Evolutionary conservation across 805 yeast species (phyloP), one percentile per base, ranked within the genome.

Genomic region (Lipomyces orientalis): DNA sequence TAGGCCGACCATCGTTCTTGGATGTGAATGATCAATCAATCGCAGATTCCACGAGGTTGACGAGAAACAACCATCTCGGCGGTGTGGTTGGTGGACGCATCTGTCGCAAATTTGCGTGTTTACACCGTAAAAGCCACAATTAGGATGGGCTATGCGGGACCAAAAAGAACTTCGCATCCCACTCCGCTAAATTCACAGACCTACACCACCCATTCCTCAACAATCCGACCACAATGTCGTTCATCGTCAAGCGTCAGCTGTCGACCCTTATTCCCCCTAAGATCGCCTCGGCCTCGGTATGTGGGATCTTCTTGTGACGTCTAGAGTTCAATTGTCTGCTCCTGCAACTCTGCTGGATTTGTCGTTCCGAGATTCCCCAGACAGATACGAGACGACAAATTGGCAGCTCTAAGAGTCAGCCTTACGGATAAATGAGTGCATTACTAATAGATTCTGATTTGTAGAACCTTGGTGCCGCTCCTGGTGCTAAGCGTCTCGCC

Each of bases 261-360:
- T 93, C 98, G 73, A 90, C 98, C 77, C 86, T 94, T 84, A 93
- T 94, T 79, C 99, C 99, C 76, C 99, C 99, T 81, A 94, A 94
- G 94, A 89, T 94, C 79, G 98, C 97, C 66, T 93, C 98, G 71
- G 95, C 97, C 58, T 86, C 89, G 82, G 94, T 90, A 86, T 76
- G 93, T 85, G 58, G 25, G 9, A 33, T 19, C 25, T 14, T 55
- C 25, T 33, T 33, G 43, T 19, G 10, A 16, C 31, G 2, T 9
- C 25, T 29, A 31, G 29, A 25, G 58, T 34, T 31, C 37, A 19
- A 35, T 52, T 25, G 51, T 4, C 54, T n/a, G 25, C n/a, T 2
- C 29, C 54, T 49, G 54, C 29, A 25, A 3, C 29, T 25, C 29
- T 2, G 29, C 29, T 25, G 29, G 3, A 2, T 25, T 25, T 1